These are phyloP conservation scores for Coemansia sp. DNA, from an alignment of 192 early-diverging fungal species.

Conservation along the genomic window DNA sequence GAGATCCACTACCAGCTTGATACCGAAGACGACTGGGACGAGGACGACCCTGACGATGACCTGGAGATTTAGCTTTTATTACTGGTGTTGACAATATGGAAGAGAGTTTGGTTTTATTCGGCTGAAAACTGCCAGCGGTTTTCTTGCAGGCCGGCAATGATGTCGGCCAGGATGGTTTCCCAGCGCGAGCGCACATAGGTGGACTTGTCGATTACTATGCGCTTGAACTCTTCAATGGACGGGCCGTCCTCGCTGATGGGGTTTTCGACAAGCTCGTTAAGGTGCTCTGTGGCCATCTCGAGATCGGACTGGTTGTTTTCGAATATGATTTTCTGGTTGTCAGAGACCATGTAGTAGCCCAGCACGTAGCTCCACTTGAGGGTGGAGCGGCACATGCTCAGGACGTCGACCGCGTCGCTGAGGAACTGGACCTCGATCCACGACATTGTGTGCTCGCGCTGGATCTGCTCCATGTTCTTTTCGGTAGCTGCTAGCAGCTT, in stretches of 20 bases:
- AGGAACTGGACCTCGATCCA: slow-evolving; percentile 99
- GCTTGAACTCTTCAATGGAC: slow-evolving; percentile 75
- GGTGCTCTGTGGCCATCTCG: slow-evolving; percentile 95
- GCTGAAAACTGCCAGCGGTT: slow-evolving; percentile 73
- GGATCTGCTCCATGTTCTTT: slow-evolving; percentile 89
- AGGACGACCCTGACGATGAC: slow-evolving; percentile 90
- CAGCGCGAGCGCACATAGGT: slow-evolving; percentile 86
- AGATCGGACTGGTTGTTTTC: slow-evolving; percentile 98
- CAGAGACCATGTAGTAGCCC: slow-evolving; percentile 85
- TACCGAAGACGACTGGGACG: slow-evolving; percentile 85
- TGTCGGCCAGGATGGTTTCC: slow-evolving; percentile 88
- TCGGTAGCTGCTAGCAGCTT: slow-evolving; percentile 58
- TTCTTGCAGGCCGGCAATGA: slow-evolving; percentile 80
- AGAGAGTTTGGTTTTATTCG: slow-evolving; percentile 6
- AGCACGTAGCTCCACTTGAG: slow-evolving; percentile 98
- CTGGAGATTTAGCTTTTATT: slow-evolving; percentile 64
- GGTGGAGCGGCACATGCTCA: slow-evolving; percentile 84
- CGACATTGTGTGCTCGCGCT: slow-evolving; percentile 78
- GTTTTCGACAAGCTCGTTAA: slow-evolving; percentile 89
- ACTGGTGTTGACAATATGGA: background rate
- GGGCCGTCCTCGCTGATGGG: slow-evolving; percentile 62
- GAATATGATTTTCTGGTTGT: slow-evolving; percentile 89
- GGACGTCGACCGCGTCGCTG: slow-evolving; percentile 83
- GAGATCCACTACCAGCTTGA: slow-evolving; percentile 83
- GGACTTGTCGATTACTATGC: slow-evolving; percentile 89